Conservation (phyloP, 2,329 filamentous ascomycete species). For the Colletotrichum sp. region DNA sequence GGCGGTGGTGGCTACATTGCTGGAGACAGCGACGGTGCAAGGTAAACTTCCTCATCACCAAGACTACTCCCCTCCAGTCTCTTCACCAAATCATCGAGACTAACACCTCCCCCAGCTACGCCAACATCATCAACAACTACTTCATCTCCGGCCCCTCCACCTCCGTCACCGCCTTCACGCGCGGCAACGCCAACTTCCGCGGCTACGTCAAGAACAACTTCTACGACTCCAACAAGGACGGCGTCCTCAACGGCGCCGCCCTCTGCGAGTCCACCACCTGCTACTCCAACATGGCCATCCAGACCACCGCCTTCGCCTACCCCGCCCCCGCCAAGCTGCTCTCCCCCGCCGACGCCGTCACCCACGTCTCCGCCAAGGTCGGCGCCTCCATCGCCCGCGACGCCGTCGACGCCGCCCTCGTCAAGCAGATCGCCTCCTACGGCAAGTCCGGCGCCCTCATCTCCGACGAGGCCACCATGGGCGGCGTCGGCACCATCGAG, state of each 20-base stretch:
- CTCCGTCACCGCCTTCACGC: constrained; percentile 53
- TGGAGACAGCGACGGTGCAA: constrained; percentile 51
- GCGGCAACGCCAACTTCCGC: constrained; percentile 60
- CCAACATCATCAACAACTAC: constrained; percentile 62
- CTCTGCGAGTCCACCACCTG: constrained; percentile 46
- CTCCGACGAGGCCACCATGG: constrained; percentile 49
- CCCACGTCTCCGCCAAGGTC: constrained; percentile 40
- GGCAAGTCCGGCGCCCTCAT: constrained; percentile 50
- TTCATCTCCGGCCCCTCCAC: constrained; percentile 60
- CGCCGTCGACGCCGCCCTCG: constrained; percentile 44
- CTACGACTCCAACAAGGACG: constrained; percentile 55
- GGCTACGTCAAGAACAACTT: constrained; percentile 59
- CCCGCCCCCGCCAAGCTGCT: constrained; percentile 45
- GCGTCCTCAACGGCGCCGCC: constrained; percentile 50
- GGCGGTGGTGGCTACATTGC: constrained; percentile 60
- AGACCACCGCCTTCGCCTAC: constrained; percentile 43
- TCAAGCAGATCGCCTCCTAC: constrained; percentile 48
- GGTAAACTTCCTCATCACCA: not conserved
- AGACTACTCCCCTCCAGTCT: not conserved
- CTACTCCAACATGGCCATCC: constrained; percentile 52
- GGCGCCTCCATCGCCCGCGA: constrained; percentile 51
- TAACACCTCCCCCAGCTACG: constrained; percentile 33
- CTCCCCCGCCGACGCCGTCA: constrained; percentile 43
- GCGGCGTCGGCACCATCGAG: constrained; percentile 41
- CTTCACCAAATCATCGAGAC: not conserved